Conservation (phyloP, 2,329 filamentous ascomycete species). For the Chrysosporium keratinophilum region DNA sequence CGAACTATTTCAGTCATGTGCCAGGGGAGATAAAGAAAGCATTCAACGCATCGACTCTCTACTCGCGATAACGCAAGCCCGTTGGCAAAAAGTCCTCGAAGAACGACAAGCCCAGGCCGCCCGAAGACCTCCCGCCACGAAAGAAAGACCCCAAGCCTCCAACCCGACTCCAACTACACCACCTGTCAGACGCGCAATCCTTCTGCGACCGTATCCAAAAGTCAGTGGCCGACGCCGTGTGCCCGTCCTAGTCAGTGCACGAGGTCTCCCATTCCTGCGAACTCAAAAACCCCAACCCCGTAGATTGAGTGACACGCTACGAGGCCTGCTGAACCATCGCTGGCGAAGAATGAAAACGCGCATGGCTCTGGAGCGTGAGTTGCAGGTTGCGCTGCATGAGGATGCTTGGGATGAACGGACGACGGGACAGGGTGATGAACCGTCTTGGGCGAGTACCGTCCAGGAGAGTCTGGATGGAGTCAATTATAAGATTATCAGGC, state of each 20-base stretch:
- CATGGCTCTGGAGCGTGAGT: conserved; percentile 23
- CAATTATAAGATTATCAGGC: conserved; percentile 19
- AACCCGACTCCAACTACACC: conserved; percentile 28
- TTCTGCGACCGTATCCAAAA: conserved; percentile 27
- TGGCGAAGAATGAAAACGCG: conserved; percentile 28
- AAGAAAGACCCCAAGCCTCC: conserved; percentile 23
- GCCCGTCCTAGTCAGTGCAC: conserved; percentile 34
- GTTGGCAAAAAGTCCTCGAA: conserved; percentile 19
- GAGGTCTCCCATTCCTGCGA: conserved; percentile 35
- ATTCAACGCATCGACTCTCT: conserved; percentile 22
- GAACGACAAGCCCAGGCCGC: conserved; percentile 15
- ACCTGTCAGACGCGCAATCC: conserved; percentile 24
- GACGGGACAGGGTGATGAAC: conserved; percentile 19
- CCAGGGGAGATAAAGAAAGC: conserved; percentile 22
- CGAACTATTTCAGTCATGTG: conserved; percentile 29
- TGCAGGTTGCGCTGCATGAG: conserved; percentile 31
- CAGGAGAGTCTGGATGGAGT: conserved; percentile 19
- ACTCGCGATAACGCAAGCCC: conserved; percentile 20
- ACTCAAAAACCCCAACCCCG: conserved; percentile 38
- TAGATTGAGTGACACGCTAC: conserved; percentile 30
- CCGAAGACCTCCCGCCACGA: conserved; percentile 4
- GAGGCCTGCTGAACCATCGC: conserved; percentile 28
- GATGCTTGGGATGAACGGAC: conserved; percentile 35
- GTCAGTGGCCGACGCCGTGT: conserved; percentile 32
- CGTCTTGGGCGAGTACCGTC: conserved; percentile 22